Percentiles rank a stretch among this genome's conserved stretches.
Conservation (phyloP, 2,329 filamentous ascomycete genomes). For the Fusarium sororula region DNA sequence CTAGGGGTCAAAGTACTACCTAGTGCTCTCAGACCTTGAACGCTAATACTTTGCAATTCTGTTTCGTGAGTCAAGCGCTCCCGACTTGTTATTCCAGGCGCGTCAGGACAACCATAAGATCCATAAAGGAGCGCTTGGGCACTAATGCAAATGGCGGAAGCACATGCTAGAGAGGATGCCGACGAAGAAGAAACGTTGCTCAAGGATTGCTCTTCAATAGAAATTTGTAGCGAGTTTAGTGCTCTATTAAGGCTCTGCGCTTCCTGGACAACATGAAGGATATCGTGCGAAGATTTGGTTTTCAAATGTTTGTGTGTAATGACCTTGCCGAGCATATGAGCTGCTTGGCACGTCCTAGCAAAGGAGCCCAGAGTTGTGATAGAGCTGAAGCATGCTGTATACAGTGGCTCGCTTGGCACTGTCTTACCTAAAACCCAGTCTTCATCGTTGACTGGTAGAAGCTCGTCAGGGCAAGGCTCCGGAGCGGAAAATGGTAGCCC, state of each 20-base stretch:
- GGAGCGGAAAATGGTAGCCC: background rate
- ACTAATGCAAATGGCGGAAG: background rate
- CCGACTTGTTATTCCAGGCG: background rate
- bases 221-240: background rate
- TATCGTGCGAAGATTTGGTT: background rate
- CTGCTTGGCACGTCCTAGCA: conserved; percentile 4
- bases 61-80: conserved; percentile 4
- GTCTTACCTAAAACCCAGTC: background rate
- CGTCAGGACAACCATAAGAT: conserved; percentile 2
- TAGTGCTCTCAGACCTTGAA: background rate
- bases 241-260: background rate
- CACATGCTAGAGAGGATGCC: background rate
- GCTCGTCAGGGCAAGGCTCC: background rate
- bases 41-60: conserved; percentile 1
- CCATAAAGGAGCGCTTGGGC: background rate
- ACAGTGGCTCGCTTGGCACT: conserved; percentile 1
- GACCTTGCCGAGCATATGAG: conserved; percentile 5
- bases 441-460: conserved; percentile 1
- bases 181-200: background rate
- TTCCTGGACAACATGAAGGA: background rate
- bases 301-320: background rate
- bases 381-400: conserved; percentile 2
- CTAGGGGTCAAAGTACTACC: background rate
- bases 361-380: background rate
- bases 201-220: background rate